Base-by-base conservation (phyloP, 345 rosid genomes). In the Turnera subulata region DNA sequence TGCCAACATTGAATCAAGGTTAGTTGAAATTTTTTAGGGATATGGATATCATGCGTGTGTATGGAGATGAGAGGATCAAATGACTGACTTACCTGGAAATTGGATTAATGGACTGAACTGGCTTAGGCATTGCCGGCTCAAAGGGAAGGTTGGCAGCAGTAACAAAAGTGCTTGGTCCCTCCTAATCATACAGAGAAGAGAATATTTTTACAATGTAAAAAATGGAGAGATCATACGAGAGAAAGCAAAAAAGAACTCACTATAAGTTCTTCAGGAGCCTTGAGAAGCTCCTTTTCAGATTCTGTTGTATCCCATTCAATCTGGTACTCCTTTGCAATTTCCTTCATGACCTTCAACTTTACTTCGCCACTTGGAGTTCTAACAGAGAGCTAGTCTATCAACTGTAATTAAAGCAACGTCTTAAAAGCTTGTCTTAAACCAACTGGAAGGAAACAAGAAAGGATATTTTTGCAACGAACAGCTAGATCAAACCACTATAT, bases 381-480 rank as follows among this genome's bases (percentile, higher is more conserved):
- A 19, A 91, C 95, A 18, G 98, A 91, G 42, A 91, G 98, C 80
- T 86, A 84, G 66, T 91, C 96, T 47, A 88, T 77, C 42, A 91
- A 77, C 98, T 91, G 48, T 43, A 69, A 65, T 48, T 15, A 50
- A 48, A 56, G 15, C 24, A 45, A 51, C 43, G 17, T 56, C 37
- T 17, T n/a, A n/a, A n/a, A n/a, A n/a, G n/a, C n/a, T n/a, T n/a
- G n/a, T n/a, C n/a, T n/a, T 21, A 16, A 35, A 54, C 23, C 6
- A 35, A 35, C 39, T 35, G 39, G 11, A 35, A 35, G 39, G 39
- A 35, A 10, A 46, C 37, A 29, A 51, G 20, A 53, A 45, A 15
- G 43, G 13, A 42, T 9, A 13, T n/a, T n/a, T n/a, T n/a, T n/a
- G n/a, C n/a, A n/a, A n/a, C n/a, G n/a, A n/a, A n/a, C n/a, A n/a